Base-by-base conservation (phyloP, 805 yeast species). In the Tetrapisispora pingtungensis region DNA sequence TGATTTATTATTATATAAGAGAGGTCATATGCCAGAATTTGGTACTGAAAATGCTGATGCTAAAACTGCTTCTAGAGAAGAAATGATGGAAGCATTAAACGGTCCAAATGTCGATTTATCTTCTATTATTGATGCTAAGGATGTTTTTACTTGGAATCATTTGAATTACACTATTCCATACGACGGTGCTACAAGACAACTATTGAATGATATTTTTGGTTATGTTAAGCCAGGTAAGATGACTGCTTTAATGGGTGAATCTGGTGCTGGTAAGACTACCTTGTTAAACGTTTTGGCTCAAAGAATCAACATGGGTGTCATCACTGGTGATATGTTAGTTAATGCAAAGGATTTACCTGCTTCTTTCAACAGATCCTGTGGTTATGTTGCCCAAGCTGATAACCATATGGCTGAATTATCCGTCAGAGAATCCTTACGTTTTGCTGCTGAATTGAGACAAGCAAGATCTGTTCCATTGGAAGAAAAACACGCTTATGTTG, bases 181-280 rank as follows among this genome's bases (percentile, higher is more conserved):
- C 53, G 78, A 79, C 53, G 68, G 70, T 42, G 82, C 75, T 45
- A 72, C 77, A 20, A 70, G 85, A 58, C 67, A 77, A 45, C 69
- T 81, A 51, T 62, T 77, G 43, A 65, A 72, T 49, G 67, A 70
- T 55, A 75, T 77, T 39, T 77, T 74, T 54, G 90, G 90, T 41
- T 83, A 79, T 71, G 86, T 81, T 44, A 79, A 78, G 56, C 90
- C 90, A 17, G 90, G 90, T 54, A 81, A 84, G 46, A 69, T 83
- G 62, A 82, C 89, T 35, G 90, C 90, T 5, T 69, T 83, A 46
- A 82, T 83, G 89, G 93, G 93, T 56, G 84, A 81, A 43, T 83
- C 90, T 30, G 93, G 93, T 67, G 93, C 93, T 38, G 93, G 93
- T 68, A 83, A 83, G 57, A 83, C 93, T 22, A 84, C 90, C 3